Evolutionary conservation across 2,329 filamentous ascomycete genomes (phyloP).

Genomic region (Diaporthe citrichinensis): DNA sequence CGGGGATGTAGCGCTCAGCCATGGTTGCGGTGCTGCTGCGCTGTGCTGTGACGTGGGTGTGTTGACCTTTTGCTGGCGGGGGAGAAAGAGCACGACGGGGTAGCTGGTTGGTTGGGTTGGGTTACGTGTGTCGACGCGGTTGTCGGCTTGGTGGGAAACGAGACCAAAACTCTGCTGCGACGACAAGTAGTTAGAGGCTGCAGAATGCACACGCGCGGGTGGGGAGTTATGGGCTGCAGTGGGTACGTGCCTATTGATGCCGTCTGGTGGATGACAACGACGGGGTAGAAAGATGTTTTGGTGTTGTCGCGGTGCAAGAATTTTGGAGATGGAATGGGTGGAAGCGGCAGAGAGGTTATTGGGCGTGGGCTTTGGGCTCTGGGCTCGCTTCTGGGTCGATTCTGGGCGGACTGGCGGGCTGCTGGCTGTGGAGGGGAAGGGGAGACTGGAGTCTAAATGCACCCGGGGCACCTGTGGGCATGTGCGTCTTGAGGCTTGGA

Average conservation of each 20-base stretch:
- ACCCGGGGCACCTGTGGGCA: conserved; percentile 17
- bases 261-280: background rate
- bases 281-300: background rate
- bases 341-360: conserved; percentile 26
- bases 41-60: conserved; percentile 31
- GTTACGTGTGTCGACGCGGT: conserved; percentile 20
- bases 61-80: conserved; percentile 15
- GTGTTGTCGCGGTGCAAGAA: conserved; percentile 40
- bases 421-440: conserved; percentile 19
- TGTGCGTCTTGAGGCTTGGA: conserved; percentile 25
- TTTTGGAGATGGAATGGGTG: conserved; percentile 40
- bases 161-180: conserved; percentile 19
- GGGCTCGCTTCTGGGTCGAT: background rate
- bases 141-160: background rate
- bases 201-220: background rate
- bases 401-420: background rate
- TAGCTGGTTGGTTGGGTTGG: conserved; percentile 19
- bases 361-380: conserved; percentile 31
- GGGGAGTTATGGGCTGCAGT: conserved; percentile 1
- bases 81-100: background rate
- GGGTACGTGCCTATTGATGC: conserved; percentile 29
- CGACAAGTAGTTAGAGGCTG: conserved; percentile 17
- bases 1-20: conserved; percentile 99
- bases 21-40: conserved; percentile 70
- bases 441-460: conserved; percentile 21